Evolutionary conservation across 495 filamentous ascomycete species (phyloP), one percentile per base, ranked within the genome.

Genomic region (Tuber calosporum): DNA sequence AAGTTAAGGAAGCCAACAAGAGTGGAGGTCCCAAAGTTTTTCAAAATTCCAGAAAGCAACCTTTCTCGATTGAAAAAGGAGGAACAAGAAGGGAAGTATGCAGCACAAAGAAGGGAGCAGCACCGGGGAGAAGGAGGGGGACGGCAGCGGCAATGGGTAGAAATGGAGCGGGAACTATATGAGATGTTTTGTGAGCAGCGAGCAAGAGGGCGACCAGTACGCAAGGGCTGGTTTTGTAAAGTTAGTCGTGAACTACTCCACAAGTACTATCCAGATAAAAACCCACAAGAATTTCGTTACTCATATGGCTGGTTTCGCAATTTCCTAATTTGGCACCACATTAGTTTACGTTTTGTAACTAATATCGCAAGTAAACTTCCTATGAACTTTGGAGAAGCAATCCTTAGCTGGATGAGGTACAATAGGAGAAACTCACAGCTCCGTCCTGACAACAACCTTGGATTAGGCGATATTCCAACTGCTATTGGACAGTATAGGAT

Each of bases 331-430:
- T 30, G 42, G 17, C 67, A 73, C 38, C 40, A 69, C 22, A 73
- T 73, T 11, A 69, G 66, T 38, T 58, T 73, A 45, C 42, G 67
- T 1, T 73, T 73, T 39, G 40, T 67, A 53, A 73, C 72, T 4
- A 73, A 69, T 48, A 72, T 26, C 2, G 40, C 62, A 7, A 58
- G 68, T 22, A 72, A 72, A 36, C 20, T 72, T 42, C 71, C 58
- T 0, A 58, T 45, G 20, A 34, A 72, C 1, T 72, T 67, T 72
- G 41, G 43, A 1, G 8, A n/a, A 8, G 38, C 53, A 34, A 72
- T 72, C 9, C 26, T 72, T 26, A n/a, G 43, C 2, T 72, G 71
- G 39, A n/a, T 72, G 17, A 58, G n/a, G 7, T 72, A 67, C 62
- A 68, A 72, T 67, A 19, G 71, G 19, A 4, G 58, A 0, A 72